phyloP scores from a whole-genome alignment of 192 early-diverging fungal species.

The Backusella sp. region DNA sequence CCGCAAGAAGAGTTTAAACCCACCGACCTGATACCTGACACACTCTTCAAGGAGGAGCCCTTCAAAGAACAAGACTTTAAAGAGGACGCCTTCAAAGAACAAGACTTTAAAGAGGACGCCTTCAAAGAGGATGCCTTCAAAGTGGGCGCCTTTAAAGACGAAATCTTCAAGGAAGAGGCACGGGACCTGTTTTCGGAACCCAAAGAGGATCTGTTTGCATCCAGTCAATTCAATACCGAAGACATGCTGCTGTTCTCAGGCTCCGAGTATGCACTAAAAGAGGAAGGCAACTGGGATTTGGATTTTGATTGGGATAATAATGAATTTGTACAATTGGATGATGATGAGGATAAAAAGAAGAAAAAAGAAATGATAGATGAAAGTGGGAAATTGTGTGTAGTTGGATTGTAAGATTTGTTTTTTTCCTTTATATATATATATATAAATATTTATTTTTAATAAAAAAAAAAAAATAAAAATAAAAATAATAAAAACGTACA shows the following conservation, averaged over 20 bases:
- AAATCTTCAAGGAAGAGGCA: neutral
- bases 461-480: no score
- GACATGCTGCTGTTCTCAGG: neutral
- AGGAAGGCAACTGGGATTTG: neutral
- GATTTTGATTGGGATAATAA: constrained; percentile 17
- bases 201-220: neutral
- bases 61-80: no score
- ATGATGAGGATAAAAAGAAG: neutral
- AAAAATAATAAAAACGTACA: no score
- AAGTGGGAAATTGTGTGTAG: constrained; percentile 13
- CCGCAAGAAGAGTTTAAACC: neutral
- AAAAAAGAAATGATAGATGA: constrained; percentile 14
- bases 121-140: no score
- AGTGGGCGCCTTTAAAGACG: no score
- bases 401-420: neutral
- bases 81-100: no score
- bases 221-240: neutral
- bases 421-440: neutral
- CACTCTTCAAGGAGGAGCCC: neutral
- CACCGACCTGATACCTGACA: neutral
- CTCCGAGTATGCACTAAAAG: neutral
- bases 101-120: no score
- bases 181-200: neutral
- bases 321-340: neutral
- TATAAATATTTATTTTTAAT: neutral